Evolutionary conservation across 306 rosid species (phyloP), one percentile per base, ranked within the genome.

Genomic region (Cicer cuneatum): DNA sequence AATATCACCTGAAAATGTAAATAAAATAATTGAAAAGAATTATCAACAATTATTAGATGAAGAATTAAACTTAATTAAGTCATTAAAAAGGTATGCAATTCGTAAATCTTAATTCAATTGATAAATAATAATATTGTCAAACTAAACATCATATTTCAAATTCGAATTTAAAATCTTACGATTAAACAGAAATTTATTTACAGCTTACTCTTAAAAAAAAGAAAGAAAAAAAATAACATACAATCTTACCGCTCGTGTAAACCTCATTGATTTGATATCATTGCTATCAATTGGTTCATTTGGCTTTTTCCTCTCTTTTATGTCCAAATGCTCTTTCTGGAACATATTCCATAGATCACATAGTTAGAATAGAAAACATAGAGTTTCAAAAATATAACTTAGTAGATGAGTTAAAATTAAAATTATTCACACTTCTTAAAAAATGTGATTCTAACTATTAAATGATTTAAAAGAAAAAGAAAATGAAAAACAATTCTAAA

Each of bases 231-330:
- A 24, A 24, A 24, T 2, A 2, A 0, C 33, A 51, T 10, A 40
- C 13, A 63, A 61, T 63, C 87, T 85, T 81, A 95, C 99, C 82
- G 99, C 99, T 41, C 99, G 95, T 29, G 99, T 95, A 83, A 95
- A 89, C 74, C 56, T 79, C 99, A 95, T 87, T 7, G 97, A 87
- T 78, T 87, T 95, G 18, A 95, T 72, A 75, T 95, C 98, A 69
- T 87, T 74, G 74, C 60, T 80, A 54, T 90, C 88, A 60, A 95
- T 78, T 51, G 98, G 92, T 35, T 87, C 98, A 75, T 84, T 89
- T 10, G 84, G 77, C 5, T 68, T 85, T 81, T 95, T 95, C 81
- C 69, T 90, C 46, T 80, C 87, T 77, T 96, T 92, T 62, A 95
- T 86, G 7, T 88, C 90, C 47, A 95, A 82, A 78, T 95, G 99